Base-by-base conservation (phyloP, 176 grass and related monocot species). In the Triticum aestivum region DNA sequence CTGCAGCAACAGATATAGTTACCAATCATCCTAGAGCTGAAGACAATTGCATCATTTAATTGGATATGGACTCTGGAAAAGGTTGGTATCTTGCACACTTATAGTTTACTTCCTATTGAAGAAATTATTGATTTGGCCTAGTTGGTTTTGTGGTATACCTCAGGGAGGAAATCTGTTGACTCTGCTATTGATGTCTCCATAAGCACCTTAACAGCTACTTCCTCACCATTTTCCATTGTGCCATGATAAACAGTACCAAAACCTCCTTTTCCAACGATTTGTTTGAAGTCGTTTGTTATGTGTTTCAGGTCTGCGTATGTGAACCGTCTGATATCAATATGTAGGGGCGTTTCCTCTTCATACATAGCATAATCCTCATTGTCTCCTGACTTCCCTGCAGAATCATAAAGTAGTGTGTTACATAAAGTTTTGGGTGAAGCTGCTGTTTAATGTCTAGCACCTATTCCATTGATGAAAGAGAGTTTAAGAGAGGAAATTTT, bases 201-300 rank as follows among this genome's bases (percentile, higher is more conserved):
- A 75, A 85, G 84, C 64, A 89, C 54, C 56, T 89, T 89, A 61
- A 86, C 88, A 66, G 88, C 88, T 56, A 89, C 82, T 67, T 89
- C 75, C 41, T 69, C 18, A 1, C 74, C 38, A 52, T 89, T 85
- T 37, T 89, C 83, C 47, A 89, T 47, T 64, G 44, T 75, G 63
- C 88, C 88, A 77, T 80, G 68, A 52, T 89, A 89, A 65, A 89
- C 88, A 80, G 58, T 86, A 49, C 88, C 88, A 24, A 89, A 89
- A 29, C 88, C 88, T 44, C 88, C 88, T 89, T 84, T 80, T 73
- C 88, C 88, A 86, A 89, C 33, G 9, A 59, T 70, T 82, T 20
- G 27, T 20, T 79, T 52, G 62, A 89, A 89, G 17, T 81, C 26
- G 18, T 85, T 85, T 8, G 83, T 89, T 35, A 86, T 75, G 65